Conservation (phyloP, 768 basidiomycete species). For the Trametes cubensis region DNA sequence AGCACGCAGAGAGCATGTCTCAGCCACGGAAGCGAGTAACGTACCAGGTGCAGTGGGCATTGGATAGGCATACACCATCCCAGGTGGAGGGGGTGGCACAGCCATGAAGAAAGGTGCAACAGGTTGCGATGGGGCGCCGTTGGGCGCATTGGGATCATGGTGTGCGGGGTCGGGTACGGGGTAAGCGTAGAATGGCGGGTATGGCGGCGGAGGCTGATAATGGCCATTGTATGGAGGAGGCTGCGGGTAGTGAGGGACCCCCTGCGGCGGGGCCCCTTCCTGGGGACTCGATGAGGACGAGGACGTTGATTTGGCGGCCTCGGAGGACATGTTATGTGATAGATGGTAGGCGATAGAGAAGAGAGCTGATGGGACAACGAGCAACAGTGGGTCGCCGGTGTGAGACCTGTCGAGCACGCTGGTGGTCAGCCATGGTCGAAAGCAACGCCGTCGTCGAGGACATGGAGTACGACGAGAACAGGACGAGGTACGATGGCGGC, state of each 20-base stretch:
- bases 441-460: neutral
- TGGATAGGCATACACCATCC: constrained; percentile 48
- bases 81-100: constrained; percentile 41
- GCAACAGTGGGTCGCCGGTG: neutral
- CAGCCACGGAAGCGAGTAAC: constrained; percentile 8
- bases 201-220: constrained; percentile 28
- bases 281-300: constrained; percentile 19
- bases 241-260: constrained; percentile 22
- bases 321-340: constrained; percentile 27
- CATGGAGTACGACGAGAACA: constrained; percentile 5
- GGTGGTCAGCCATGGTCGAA: constrained; percentile 15
- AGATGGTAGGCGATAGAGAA: neutral
- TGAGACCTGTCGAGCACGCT: constrained; percentile 20
- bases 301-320: constrained; percentile 26
- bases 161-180: constrained; percentile 33
- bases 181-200: constrained; percentile 34
- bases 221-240: constrained; percentile 32
- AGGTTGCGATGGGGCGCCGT: constrained; percentile 31
- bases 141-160: constrained; percentile 37
- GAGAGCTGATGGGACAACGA: neutral
- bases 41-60: constrained; percentile 43
- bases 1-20: neutral
- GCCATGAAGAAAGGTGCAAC: constrained; percentile 44
- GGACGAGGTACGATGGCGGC: neutral
- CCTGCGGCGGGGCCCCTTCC: constrained; percentile 25